A percentile compares a stretch with the other conserved stretches of the same genome.
phyloP scores from a whole-genome alignment of 306 rosid genomes.

The Clitoria ternatea region DNA sequence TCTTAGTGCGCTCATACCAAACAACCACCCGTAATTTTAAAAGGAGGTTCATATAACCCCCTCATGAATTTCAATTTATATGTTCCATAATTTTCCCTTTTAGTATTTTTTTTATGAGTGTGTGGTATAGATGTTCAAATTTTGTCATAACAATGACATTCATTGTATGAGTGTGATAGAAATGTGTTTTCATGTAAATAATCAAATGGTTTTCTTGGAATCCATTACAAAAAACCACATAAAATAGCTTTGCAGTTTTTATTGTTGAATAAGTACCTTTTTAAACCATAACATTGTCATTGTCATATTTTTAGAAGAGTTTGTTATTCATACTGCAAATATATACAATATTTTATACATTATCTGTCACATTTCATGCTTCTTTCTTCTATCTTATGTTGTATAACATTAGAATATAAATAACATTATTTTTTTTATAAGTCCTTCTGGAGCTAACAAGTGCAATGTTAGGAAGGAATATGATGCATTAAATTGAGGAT shows the following conservation, averaged over 20 bases:
- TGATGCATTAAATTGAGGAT: neutral
- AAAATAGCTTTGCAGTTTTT: neutral
- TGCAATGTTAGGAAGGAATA: neutral
- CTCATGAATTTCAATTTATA: neutral
- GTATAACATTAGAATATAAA: too few relatives aligned
- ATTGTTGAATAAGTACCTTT: slow-evolving; percentile 5
- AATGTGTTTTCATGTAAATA: slow-evolving; percentile 30
- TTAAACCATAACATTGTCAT: too few relatives aligned
- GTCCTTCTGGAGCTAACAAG: neutral
- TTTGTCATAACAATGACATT: neutral
- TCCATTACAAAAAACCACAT: too few relatives aligned
- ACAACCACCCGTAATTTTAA: slow-evolving; percentile 42
- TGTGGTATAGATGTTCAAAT: neutral
- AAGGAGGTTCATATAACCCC: slow-evolving; percentile 36
- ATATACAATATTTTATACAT: too few relatives aligned
- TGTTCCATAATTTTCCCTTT: neutral
- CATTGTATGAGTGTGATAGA: neutral
- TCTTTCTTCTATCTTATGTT: too few relatives aligned
- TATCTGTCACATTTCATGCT: too few relatives aligned
- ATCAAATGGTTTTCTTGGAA: neutral
- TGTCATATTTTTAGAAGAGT: too few relatives aligned
- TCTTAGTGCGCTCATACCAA: slow-evolving; percentile 54
- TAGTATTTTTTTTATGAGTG: too few relatives aligned
- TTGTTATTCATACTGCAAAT: too few relatives aligned
- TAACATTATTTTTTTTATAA: too few relatives aligned